Percentiles rank a stretch among this genome's conserved stretches.
These are phyloP conservation scores for Floccularia luteovirens DNA, from an alignment of 768 basidiomycete genomes.

Conservation along the genomic window DNA sequence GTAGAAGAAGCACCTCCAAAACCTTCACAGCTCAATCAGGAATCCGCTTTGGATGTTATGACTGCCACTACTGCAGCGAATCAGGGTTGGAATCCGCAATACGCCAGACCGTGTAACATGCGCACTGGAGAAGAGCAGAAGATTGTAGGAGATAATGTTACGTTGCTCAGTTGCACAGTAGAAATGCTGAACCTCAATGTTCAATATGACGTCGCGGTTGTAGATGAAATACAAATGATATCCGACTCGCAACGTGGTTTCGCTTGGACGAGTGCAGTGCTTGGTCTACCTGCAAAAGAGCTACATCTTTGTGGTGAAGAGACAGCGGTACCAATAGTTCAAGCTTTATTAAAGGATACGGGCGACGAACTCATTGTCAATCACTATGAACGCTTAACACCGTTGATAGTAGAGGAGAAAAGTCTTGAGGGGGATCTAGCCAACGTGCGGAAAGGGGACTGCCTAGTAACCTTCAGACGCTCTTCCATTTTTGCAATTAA, in stretches of 20 bases:
- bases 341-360: slow-evolving; percentile 57
- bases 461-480: slow-evolving; percentile 82
- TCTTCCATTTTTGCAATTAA: slow-evolving; percentile 72
- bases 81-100: slow-evolving; percentile 35
- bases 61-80: slow-evolving; percentile 12
- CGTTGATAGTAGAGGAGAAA: slow-evolving; percentile 60
- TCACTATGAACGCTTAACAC: slow-evolving; percentile 84
- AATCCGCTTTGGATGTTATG: slow-evolving; percentile 22
- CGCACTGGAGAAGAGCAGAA: slow-evolving; percentile 88
- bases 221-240: slow-evolving; percentile 98
- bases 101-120: slow-evolving; percentile 71
- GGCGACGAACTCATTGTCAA: slow-evolving; percentile 80
- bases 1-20: slow-evolving; percentile 24
- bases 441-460: slow-evolving; percentile 75
- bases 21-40: slow-evolving; percentile 11
- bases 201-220: slow-evolving; percentile 71
- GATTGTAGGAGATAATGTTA: slow-evolving; percentile 48
- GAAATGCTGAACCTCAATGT: slow-evolving; percentile 67
- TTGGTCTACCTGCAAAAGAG: slow-evolving; percentile 71
- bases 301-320: slow-evolving; percentile 96
- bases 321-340: slow-evolving; percentile 77
- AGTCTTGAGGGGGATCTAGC: slow-evolving; percentile 55
- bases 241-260: slow-evolving; percentile 69
- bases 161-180: slow-evolving; percentile 78
- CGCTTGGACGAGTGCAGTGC: slow-evolving; percentile 77